phyloP scores from a whole-genome alignment of 345 rosid genomes.

The Orychophragmus violaceus region DNA sequence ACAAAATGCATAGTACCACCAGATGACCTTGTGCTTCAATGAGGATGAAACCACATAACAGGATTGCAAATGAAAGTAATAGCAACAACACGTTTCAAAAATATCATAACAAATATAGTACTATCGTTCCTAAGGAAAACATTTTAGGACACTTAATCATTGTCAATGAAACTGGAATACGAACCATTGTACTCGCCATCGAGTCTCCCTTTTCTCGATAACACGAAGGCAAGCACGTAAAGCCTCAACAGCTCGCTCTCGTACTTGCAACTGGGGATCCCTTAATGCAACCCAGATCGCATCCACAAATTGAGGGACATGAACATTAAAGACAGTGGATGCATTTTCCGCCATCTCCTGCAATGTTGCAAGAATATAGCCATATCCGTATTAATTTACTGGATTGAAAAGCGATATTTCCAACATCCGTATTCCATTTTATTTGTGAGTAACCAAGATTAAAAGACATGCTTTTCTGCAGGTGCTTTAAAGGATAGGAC shows the following conservation, averaged over 20 bases:
- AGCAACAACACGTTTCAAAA: not conserved
- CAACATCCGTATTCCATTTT: not conserved
- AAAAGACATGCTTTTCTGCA: not conserved
- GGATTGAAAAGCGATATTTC: not conserved
- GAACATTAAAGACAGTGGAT: conserved; percentile 95
- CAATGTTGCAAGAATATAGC: conserved; percentile 16
- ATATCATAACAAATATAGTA: not conserved
- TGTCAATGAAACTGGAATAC: conserved; percentile 25
- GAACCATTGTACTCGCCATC: conserved; percentile 98
- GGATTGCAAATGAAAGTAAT: conserved; percentile 1
- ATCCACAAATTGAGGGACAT: conserved; percentile 90
- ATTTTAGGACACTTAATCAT: not conserved
- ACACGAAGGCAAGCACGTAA: conserved; percentile 98
- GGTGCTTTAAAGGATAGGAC: not conserved
- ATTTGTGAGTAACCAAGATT: not conserved
- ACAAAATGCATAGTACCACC: not conserved
- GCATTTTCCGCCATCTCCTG: conserved; percentile 99
- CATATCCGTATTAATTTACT: conserved; percentile 3
- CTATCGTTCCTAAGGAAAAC: not conserved
- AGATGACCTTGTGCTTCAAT: not conserved
- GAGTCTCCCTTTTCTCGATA: conserved; percentile 98
- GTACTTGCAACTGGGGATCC: conserved; percentile 82
- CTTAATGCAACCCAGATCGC: conserved; percentile 98
- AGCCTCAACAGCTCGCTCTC: conserved; percentile 95
- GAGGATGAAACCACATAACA: not conserved